Evolutionary conservation across 768 basidiomycete genomes (phyloP).

Genomic region (Auriscalpium microsporum): DNA sequence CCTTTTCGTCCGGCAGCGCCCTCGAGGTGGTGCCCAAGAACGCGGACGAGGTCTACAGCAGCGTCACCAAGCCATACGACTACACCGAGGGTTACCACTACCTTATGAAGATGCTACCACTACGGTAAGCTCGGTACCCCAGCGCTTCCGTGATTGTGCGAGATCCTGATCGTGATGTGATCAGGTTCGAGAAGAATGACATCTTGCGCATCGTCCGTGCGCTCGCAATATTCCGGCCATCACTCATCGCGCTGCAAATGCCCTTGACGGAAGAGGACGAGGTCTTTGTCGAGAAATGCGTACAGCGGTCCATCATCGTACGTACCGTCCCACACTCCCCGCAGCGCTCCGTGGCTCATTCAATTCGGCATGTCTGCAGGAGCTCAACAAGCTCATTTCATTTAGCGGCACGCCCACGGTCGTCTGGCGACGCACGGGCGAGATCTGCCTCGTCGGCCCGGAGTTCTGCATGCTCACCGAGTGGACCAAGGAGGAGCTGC

Average conservation of each 20-base stretch:
- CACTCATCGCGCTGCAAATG: conserved; percentile 96
- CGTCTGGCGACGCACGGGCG: conserved; percentile 96
- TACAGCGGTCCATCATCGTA: conserved; percentile 87
- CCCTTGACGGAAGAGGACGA: conserved; percentile 94
- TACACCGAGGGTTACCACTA: conserved; percentile 97
- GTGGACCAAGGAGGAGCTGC: conserved; percentile 79
- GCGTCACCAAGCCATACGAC: conserved; percentile 72
- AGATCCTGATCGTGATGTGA: neutral
- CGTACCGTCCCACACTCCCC: conserved; percentile 21
- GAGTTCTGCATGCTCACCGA: conserved; percentile 94
- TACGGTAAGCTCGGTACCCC: conserved; percentile 47
- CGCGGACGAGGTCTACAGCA: conserved; percentile 46
- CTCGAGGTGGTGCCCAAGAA: conserved; percentile 13
- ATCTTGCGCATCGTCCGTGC: conserved; percentile 91
- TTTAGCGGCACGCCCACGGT: conserved; percentile 97
- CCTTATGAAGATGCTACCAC: conserved; percentile 88
- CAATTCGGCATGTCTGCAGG: conserved; percentile 35
- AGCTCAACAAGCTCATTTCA: conserved; percentile 93
- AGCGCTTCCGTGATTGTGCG: no score
- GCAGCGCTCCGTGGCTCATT: conserved; percentile 3
- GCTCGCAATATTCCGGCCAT: conserved; percentile 92
- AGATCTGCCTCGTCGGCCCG: conserved; percentile 92
- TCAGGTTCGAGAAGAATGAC: conserved; percentile 92
- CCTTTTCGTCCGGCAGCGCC: conserved; percentile 2
- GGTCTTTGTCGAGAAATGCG: conserved; percentile 91